A percentile compares a stretch with the other conserved stretches of the same genome.
Conservation (phyloP, 2,329 filamentous ascomycete genomes). For the Aspergillus sp. region DNA sequence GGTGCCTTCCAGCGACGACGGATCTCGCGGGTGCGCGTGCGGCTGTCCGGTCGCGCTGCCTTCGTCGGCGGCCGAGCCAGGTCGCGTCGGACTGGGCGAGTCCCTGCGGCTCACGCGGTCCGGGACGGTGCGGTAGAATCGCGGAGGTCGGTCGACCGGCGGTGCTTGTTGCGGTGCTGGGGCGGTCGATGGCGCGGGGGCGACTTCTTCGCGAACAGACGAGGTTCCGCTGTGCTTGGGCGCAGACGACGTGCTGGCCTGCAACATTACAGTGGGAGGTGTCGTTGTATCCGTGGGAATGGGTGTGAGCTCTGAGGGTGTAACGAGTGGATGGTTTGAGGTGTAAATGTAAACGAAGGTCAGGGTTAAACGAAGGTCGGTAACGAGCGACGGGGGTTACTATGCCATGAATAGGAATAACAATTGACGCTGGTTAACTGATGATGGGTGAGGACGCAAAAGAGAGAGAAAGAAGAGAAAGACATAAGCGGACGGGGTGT, state of each 20-base stretch:
- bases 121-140: constrained; percentile 15
- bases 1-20: constrained; percentile 14
- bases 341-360: constrained; percentile 10
- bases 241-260: not conserved
- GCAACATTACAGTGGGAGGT: not conserved
- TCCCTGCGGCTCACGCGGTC: constrained; percentile 3
- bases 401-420: constrained; percentile 16
- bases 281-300: no score
- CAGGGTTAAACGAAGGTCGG: constrained; percentile 11
- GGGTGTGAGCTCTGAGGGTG: no score
- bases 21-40: not conserved
- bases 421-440: not conserved
- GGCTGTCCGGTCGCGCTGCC: not conserved
- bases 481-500: not conserved
- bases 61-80: not conserved
- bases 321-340: not conserved
- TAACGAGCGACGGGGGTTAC: constrained; percentile 15
- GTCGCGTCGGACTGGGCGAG: not conserved
- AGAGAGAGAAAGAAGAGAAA: not conserved
- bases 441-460: not conserved
- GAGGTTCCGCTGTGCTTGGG: not conserved
- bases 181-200: not conserved
- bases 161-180: not conserved
- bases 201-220: not conserved
- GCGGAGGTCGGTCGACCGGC: not conserved